These are phyloP conservation scores for Suillus decipiens DNA, from an alignment of 768 basidiomycete species.

Conservation along the genomic window DNA sequence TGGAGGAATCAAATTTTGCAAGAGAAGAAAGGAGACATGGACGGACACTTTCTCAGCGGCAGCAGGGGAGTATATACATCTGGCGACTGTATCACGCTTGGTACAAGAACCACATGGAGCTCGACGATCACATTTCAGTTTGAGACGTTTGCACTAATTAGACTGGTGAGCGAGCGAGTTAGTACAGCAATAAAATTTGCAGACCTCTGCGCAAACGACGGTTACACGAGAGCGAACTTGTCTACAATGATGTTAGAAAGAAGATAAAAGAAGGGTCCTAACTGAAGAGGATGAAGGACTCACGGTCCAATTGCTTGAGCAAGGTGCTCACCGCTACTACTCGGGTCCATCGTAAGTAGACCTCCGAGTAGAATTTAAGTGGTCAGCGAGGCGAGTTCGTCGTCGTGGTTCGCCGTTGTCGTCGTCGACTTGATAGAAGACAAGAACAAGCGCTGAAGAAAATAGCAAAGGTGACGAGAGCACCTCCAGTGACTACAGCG, in stretches of 20 bases:
- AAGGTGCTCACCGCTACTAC: constrained; percentile 3
- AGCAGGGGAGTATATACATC: constrained; percentile 78
- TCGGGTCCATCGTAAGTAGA: neutral
- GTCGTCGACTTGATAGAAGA: neutral
- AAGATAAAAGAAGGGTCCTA: constrained; percentile 15
- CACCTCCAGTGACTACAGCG: neutral
- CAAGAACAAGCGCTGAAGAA: constrained; percentile 8
- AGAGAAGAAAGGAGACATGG: constrained; percentile 7
- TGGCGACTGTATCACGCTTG: constrained; percentile 72
- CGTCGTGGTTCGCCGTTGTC: neutral
- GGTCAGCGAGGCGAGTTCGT: neutral
- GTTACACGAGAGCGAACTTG: constrained; percentile 78
- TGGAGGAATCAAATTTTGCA: neutral
- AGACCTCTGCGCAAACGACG: constrained; percentile 80
- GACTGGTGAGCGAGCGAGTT: neutral
- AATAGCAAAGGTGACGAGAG: constrained; percentile 5
- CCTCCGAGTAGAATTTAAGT: neutral
- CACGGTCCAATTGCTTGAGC: constrained; percentile 28
- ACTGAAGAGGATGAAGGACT: constrained; percentile 16
- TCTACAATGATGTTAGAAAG: constrained; percentile 31
- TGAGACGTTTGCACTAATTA: constrained; percentile 79
- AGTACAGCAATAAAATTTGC: neutral
- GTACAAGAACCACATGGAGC: constrained; percentile 77
- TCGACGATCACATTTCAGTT: constrained; percentile 81
- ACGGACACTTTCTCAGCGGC: constrained; percentile 84